phyloP scores from a whole-genome alignment of 805 yeast species.

The Lachancea quebecensis region DNA sequence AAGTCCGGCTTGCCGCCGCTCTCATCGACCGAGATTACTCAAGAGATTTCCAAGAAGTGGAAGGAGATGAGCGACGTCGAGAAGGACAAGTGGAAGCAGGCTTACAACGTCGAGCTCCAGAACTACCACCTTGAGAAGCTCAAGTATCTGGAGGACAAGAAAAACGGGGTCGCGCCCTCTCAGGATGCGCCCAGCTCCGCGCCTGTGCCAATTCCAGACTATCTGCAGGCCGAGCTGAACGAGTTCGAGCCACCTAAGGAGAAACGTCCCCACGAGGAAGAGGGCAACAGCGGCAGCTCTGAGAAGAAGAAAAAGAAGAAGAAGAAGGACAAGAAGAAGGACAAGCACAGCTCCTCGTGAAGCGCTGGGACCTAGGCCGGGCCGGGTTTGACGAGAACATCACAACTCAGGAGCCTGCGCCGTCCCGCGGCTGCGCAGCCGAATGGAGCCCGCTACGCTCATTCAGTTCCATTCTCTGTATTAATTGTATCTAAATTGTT shows the following conservation, averaged over 20 bases:
- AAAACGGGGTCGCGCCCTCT: slow-evolving; percentile 30
- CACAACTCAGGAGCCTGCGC: not conserved
- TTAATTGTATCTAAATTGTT: not conserved
- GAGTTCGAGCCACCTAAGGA: slow-evolving; percentile 23
- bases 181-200: slow-evolving; percentile 33
- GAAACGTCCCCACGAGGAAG: slow-evolving; percentile 35
- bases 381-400: not conserved
- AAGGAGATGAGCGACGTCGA: slow-evolving; percentile 59
- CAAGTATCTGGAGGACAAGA: slow-evolving; percentile 41
- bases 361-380: not conserved
- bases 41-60: slow-evolving; percentile 77
- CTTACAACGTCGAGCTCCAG: slow-evolving; percentile 39
- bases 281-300: slow-evolving; percentile 23
- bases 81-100: slow-evolving; percentile 64
- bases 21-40: slow-evolving; percentile 71
- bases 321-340: slow-evolving; percentile 48
- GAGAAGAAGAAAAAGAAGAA: slow-evolving; percentile 44
- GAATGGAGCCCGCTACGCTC: not conserved
- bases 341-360: slow-evolving; percentile 15
- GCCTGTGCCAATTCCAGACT: slow-evolving; percentile 36
- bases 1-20: slow-evolving; percentile 53
- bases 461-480: not conserved
- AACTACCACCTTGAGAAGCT: slow-evolving; percentile 41
- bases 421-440: no score
- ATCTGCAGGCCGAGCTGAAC: slow-evolving; percentile 19